Evolutionary conservation across 108 stramenopile genomes (phyloP), one percentile per base, ranked within the genome.

Genomic region (Conticribra weissflogii): DNA sequence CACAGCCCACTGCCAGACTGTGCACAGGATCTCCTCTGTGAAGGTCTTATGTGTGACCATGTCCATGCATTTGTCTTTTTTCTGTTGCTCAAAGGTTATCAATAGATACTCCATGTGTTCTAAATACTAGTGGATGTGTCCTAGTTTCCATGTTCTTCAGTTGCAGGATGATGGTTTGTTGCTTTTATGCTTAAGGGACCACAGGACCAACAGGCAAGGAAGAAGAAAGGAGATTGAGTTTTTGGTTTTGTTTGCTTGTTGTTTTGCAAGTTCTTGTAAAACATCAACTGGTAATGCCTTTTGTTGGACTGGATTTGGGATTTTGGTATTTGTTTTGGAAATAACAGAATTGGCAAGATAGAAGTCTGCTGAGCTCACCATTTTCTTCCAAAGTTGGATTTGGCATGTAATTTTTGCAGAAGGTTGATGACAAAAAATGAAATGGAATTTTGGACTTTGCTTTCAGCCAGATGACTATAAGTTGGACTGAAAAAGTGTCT

Each of bases 351-450:
- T 25, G 25, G 25, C 54, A 23, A 21, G 34, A 46, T 67, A 67
- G 24, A 67, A 67, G 53, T 25, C 54, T 22, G 29, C 66, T 41
- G 45, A 67, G 54, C 14, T 36, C 44, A 3, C 34, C 23, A 24
- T 67, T 54, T 0, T 67, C 59, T 19, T 71, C 69, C 12, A 29
- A 49, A 1, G 69, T 71, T 60, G 69, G 69, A 25, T 62, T 60
- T 5, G 59, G 25, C 15, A 58, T 12, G 3, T 51, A 54, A 50
- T 61, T 48, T n/a, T 60, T 47, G n/a, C 69, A 0, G 59, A 71
- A 71, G 69, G 59, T 32, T 59, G 1, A 45, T 29, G 48, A 58
- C 69, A 71, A 58, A n/a, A 71, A 31, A 62, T 52, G 59, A 60
- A 19, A 71, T 50, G 69, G 59, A 1, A 63, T 30, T 41, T 60